A percentile compares a stretch with the other conserved stretches of the same genome.
phyloP scores from a whole-genome alignment of 192 early-diverging fungal species.

The Gorgonomyces haynaldii region DNA sequence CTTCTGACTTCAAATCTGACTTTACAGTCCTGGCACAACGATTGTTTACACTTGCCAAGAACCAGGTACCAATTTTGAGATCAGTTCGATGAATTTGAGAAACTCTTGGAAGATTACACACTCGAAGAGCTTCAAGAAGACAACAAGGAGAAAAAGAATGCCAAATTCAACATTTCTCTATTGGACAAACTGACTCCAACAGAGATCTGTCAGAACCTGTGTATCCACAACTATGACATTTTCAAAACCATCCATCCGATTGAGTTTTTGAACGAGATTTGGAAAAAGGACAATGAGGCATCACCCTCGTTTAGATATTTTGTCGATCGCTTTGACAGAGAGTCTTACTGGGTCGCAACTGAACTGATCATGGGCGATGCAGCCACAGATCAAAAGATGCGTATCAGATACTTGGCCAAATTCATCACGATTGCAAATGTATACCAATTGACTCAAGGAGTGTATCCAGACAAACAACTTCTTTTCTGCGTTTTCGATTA shows the following conservation, averaged over 20 bases:
- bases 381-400: constrained; percentile 44
- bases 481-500: constrained; percentile 46
- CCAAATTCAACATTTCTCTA: constrained; percentile 44
- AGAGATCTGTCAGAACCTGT: constrained; percentile 37
- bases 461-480: constrained; percentile 48
- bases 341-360: constrained; percentile 49
- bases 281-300: constrained; percentile 35
- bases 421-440: constrained; percentile 47
- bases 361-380: constrained; percentile 37
- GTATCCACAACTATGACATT: constrained; percentile 40
- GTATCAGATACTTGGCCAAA: constrained; percentile 27
- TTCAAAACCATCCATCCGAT: constrained; percentile 52
- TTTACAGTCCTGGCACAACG: constrained; percentile 16
- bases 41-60: constrained; percentile 24
- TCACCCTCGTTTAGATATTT: constrained; percentile 44
- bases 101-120: constrained; percentile 30
- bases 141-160: constrained; percentile 34
- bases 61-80: constrained; percentile 15
- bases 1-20: constrained; percentile 13
- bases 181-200: constrained; percentile 29
- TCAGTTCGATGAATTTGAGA: constrained; percentile 5
- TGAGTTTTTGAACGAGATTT: constrained; percentile 49
- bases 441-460: neutral
- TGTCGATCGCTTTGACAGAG: constrained; percentile 44
- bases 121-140: constrained; percentile 30